Evolutionary conservation across 2,329 filamentous ascomycete species (phyloP), one percentile per base, ranked within the genome.

Genomic region (Fusarium bulbicola): DNA sequence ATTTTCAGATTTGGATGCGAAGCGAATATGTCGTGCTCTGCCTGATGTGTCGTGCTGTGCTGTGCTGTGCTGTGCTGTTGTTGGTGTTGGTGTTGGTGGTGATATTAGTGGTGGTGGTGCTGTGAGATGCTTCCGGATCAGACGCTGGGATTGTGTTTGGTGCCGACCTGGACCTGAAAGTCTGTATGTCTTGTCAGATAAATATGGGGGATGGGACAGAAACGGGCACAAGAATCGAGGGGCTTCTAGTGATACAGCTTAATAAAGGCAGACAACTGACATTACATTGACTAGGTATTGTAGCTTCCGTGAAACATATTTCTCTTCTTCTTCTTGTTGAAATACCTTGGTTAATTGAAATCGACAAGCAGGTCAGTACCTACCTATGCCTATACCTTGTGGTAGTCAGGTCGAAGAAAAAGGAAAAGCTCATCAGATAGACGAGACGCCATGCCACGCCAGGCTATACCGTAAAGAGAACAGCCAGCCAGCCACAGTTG

Each of bases 401-500:
- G n/a, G 32, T 20, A 43, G 34, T 16, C 5, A 36, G n/a, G 32
- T 15, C 32, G 28, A 49, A 43, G 53, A 59, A 67, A 66, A 50
- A 45, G 30, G 39, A 66, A 60, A 28, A 30, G 49, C 45, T 32
- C n/a, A 40, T 40, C 46, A 66, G 66, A 69, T 69, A 69, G 53
- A 68, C 66, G 62, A 70, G 54, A 58, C 52, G 58, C 65, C 65
- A 72, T 46, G 47, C 37, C 46, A 46, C 59, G 52, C 28, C 54
- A 46, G 66, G 18, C 70, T 73, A 67, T 70, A 62, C 69, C 50
- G 50, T 20, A 69, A 63, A 16, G 32, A 70, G 66, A 60, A 52
- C 70, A 73, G 34, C 65, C 61, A 73, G 70, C 70, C 70, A 73
- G 70, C 70, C 70, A 73, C 70, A 58, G 34, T 73, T 59, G 40